Base-by-base conservation (phyloP, 2,329 filamentous ascomycete genomes). In the Colletotrichum shisoi region DNA sequence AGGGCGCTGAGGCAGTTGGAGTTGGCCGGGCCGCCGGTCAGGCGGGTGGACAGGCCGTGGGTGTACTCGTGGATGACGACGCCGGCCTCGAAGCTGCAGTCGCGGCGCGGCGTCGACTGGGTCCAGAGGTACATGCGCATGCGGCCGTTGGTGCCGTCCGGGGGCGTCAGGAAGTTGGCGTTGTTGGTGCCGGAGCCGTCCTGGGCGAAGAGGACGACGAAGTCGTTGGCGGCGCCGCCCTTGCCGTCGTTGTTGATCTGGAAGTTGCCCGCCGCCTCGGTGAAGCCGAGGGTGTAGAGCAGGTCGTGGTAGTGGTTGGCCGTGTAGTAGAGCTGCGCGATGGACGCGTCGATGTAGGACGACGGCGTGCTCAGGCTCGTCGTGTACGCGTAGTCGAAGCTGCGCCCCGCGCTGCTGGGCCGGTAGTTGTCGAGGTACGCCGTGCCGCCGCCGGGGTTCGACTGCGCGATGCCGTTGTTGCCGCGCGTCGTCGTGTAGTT, bases 41-140 rank as follows among this genome's bases (percentile, higher is more conserved):
- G 79, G 46, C 86, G 85, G 75, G 79, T 87, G 15, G 84, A 86
- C 9, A 88, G 65, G 31, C 82, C 82, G 75, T 86, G 84, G 1
- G 81, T 84, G 72, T 83, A 86, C 72, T 87, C 85, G 77, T 89
- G 87, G 68, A 89, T 83, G 24, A 89, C 79, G 19, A 89, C 84
- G 63, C 84, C 83, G 6, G 84, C 82, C 54, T 89, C 86, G 69
- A 89, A 88, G n/a, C 80, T 76, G 65, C 81, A 82, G 74, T 88
- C 86, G 7, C 85, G 79, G 62, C 78, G 72, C 0, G 84, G 84
- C 0, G 74, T 81, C 7, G 82, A 79, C 11, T 71, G 70, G 9
- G 78, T 82, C 83, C 84, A 89, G 54, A 88, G 74, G 72, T 80
- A 85, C 84, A 86, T 85, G 34, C 81, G 74, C 83, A 86, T 85